Conservation (phyloP, 1,139 yeast genomes). For the Scheffersomyces stambukii region DNA sequence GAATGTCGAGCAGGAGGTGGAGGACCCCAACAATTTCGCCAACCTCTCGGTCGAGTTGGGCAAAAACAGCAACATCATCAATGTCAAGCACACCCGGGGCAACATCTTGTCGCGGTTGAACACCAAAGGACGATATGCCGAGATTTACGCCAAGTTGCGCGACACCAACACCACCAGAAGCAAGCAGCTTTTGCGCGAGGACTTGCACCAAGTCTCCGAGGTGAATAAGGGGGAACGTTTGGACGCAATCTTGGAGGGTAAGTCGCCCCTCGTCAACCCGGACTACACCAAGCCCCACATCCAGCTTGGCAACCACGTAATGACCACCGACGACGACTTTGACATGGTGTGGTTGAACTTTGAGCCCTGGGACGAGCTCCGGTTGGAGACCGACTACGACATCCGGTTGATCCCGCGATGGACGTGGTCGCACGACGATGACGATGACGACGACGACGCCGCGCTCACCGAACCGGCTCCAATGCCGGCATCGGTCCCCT, state of each 20-base stretch:
- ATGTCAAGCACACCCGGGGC: neutral
- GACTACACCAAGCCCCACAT: slow-evolving; percentile 33
- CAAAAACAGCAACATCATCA: slow-evolving; percentile 5
- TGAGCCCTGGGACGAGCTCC: slow-evolving; percentile 53
- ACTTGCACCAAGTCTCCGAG: slow-evolving; percentile 29
- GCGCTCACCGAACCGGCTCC: too few species aligned
- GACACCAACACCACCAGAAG: slow-evolving; percentile 20
- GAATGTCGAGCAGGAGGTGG: slow-evolving; percentile 12
- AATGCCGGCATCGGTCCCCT: too few species aligned
- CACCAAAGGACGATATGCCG: slow-evolving; percentile 18
- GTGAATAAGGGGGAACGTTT: slow-evolving; percentile 35
- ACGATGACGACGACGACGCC: too few species aligned
- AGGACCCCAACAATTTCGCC: slow-evolving; percentile 7
- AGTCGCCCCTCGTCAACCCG: slow-evolving; percentile 19
- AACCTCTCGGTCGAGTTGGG: slow-evolving; percentile 9
- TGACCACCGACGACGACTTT: slow-evolving; percentile 40
- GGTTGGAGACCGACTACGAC: slow-evolving; percentile 40
- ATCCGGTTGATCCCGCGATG: slow-evolving; percentile 40
- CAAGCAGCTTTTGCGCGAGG: slow-evolving; percentile 19
- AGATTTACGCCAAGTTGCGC: slow-evolving; percentile 23
- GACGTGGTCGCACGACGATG: slow-evolving; percentile 3
- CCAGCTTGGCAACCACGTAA: slow-evolving; percentile 31
- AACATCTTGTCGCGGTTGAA: slow-evolving; percentile 10
- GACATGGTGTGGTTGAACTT: slow-evolving; percentile 44
- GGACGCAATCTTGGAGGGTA: slow-evolving; percentile 35